Percentiles rank a stretch among this genome's conserved stretches.
phyloP scores from a whole-genome alignment of 2,329 filamentous ascomycete species.

The Fusarium virguliforme region DNA sequence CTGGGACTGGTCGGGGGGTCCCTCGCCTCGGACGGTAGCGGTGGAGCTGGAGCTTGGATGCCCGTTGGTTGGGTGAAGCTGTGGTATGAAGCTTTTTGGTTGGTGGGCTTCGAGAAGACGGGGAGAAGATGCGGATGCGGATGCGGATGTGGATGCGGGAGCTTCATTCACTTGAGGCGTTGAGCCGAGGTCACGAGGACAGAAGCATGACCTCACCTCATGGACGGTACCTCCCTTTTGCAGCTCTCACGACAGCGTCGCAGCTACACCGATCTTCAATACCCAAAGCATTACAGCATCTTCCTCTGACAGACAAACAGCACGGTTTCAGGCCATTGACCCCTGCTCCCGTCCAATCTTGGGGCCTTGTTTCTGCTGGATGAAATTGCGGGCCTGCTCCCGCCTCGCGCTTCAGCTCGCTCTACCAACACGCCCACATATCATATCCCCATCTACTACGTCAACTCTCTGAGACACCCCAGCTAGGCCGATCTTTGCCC shows the following conservation, averaged over 20 bases:
- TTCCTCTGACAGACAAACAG: not conserved
- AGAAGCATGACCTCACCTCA: constrained; percentile 44
- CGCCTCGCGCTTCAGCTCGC: constrained; percentile 22
- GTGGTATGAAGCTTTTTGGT: constrained; percentile 15
- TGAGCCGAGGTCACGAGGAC: constrained; percentile 40
- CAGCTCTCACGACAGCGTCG: constrained; percentile 22
- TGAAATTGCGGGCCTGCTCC: constrained; percentile 35
- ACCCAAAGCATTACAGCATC: not conserved
- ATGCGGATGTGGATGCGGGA: not conserved
- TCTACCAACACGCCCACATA: constrained; percentile 2
- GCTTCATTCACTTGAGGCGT: not conserved
- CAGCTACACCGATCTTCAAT: constrained; percentile 2
- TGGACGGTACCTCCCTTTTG: constrained; percentile 18
- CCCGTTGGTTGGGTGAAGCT: constrained; percentile 24
- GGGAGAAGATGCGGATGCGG: constrained; percentile 8
- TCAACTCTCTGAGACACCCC: constrained; percentile 35
- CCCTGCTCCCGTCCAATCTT: constrained; percentile 12
- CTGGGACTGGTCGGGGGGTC: not conserved
- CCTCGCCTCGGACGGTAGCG: constrained; percentile 10
- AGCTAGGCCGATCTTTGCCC: constrained; percentile 31
- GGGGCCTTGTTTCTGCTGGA: constrained; percentile 44
- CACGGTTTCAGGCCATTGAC: not conserved
- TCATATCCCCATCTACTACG: not conserved
- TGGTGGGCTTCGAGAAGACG: constrained; percentile 37
- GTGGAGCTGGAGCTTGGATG: constrained; percentile 25